Evolutionary conservation across 441 rosid genomes (phyloP), one percentile per base, ranked within the genome.

Genomic region (Omphalea diandra): DNA sequence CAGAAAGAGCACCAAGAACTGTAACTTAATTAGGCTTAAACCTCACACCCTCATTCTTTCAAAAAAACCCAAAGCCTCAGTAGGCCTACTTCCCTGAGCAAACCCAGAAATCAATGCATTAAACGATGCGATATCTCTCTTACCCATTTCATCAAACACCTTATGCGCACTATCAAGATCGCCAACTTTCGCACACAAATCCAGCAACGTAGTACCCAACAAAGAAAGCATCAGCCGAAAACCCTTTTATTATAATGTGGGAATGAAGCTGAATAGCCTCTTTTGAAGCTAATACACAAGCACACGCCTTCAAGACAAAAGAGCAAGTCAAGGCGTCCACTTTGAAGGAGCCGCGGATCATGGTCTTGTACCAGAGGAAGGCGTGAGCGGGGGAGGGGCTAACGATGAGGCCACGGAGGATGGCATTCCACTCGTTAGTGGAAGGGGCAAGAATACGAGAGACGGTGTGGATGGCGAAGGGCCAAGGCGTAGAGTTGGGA

Each of bases 311-410:
- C 22, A 91, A 82, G 5, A 88, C 78, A 70, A 93, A 91, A 41
- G 98, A 89, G 70, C 90, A 91, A 29, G 96, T 88, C 60, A 93
- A 83, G 20, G 97, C 98, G 75, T 93, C 98, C 5, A 79, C 80
- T 71, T 73, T 76, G 29, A 72, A 71, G 24, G 85, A 79, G 11
- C 73, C 53, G n/a, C 81, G 82, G 41, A 82, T 66, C 90, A 86
- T 84, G 47, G 81, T 26, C 67, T 80, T 82, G 72, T 74, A 93
- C 93, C 92, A 91, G 0, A 77, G 32, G 75, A 90, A 74, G 27
- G 94, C 87, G 22, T 69, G 50, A 1, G 75, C 32, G 3, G 98
- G 98, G 29, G 77, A 43, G n/a, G 89, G 83, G 57, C 87, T 79
- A 12, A 63, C 69, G 76, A 86, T 81, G 75, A 84, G 76, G 74